Percentiles rank a stretch among this genome's conserved stretches.
Evolutionary conservation across 192 early-diverging fungal species (phyloP).

Genomic region (Backusella macrospora): DNA sequence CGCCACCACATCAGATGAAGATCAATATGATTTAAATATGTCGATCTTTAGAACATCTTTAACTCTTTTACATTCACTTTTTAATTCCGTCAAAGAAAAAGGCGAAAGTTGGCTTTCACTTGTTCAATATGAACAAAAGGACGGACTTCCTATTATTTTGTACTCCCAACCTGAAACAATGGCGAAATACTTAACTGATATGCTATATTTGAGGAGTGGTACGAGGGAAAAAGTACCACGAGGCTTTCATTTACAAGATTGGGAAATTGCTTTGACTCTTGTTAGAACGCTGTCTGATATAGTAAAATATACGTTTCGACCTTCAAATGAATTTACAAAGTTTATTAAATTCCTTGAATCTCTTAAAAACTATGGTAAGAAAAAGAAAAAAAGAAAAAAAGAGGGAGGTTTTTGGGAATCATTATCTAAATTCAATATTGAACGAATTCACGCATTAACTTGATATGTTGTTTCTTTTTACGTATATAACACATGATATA

Average conservation of each 20-base stretch:
- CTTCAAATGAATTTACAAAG: neutral
- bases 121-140: neutral
- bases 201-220: neutral
- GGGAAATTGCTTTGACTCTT: neutral
- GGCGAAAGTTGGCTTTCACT: neutral
- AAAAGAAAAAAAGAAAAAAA: constrained; percentile 7
- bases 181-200: neutral
- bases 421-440: too few relatives aligned
- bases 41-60: neutral
- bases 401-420: too few relatives aligned
- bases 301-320: neutral
- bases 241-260: constrained; percentile 10
- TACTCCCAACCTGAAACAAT: constrained; percentile 12
- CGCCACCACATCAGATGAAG: neutral
- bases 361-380: neutral
- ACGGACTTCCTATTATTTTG: constrained; percentile 8
- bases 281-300: constrained; percentile 6
- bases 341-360: neutral
- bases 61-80: neutral
- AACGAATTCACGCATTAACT: too few relatives aligned
- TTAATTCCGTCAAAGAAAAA: neutral
- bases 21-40: neutral
- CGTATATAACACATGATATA: neutral
- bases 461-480: neutral
- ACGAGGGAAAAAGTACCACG: neutral